Percentiles rank a stretch among this genome's conserved stretches.
Conservation (phyloP, 2,329 filamentous ascomycete genomes). For the Neofusicoccum kwambonambiense region DNA sequence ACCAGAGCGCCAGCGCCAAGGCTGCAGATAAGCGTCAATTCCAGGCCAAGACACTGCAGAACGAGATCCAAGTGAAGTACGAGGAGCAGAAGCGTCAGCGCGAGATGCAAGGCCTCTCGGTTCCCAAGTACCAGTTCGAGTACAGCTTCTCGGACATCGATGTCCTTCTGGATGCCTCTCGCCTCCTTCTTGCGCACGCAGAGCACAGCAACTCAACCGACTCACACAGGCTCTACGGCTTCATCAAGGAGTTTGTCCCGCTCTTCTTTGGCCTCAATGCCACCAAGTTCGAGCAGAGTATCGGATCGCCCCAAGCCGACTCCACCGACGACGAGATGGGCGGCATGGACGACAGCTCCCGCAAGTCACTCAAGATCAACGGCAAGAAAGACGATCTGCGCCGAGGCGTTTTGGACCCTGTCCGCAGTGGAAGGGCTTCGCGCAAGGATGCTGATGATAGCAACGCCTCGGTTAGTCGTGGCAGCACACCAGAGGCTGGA, state of each 20-base stretch:
- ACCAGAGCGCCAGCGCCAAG: slow-evolving; percentile 90
- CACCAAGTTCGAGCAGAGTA: slow-evolving; percentile 64
- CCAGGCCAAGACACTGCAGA: slow-evolving; percentile 83
- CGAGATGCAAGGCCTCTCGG: slow-evolving; percentile 57
- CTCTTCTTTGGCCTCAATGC: slow-evolving; percentile 51
- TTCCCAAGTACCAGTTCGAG: slow-evolving; percentile 69
- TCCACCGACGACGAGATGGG: slow-evolving; percentile 67
- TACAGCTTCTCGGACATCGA: slow-evolving; percentile 65
- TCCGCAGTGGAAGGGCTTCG: slow-evolving; percentile 67
- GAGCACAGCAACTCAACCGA: slow-evolving; percentile 45
- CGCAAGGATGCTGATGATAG: slow-evolving; percentile 78
- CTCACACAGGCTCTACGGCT: slow-evolving; percentile 44
- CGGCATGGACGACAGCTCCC: slow-evolving; percentile 68
- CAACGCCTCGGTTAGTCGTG: slow-evolving; percentile 75
- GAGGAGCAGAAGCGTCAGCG: slow-evolving; percentile 82
- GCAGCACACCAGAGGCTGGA: slow-evolving; percentile 81
- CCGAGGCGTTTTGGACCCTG: slow-evolving; percentile 78
- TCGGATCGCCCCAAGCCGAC: slow-evolving; percentile 53
- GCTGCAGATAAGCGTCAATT: slow-evolving; percentile 87
- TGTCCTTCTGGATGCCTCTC: slow-evolving; percentile 52
- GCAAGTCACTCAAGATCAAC: slow-evolving; percentile 62
- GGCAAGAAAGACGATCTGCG: slow-evolving; percentile 73
- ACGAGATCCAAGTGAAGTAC: slow-evolving; percentile 87
- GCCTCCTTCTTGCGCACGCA: slow-evolving; percentile 45
- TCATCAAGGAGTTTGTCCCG: slow-evolving; percentile 51